Evolutionary conservation across 495 filamentous ascomycete genomes (phyloP).

Genomic region (Aspergillus kassunensis): DNA sequence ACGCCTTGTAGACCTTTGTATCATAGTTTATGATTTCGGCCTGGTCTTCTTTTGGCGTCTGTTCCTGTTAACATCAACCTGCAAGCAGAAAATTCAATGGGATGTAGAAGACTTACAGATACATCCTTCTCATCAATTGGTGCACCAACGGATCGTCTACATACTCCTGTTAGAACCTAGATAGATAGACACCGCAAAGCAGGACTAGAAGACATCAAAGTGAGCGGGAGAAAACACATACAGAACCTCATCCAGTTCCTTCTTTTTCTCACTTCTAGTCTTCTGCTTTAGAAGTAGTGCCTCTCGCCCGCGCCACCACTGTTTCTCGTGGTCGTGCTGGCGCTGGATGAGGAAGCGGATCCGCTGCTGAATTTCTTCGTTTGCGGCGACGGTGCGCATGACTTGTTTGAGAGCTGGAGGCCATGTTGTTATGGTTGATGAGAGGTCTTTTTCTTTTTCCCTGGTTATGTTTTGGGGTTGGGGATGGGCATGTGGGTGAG

Average conservation of each 20-base stretch:
- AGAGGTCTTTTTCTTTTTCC: slow-evolving; percentile 6
- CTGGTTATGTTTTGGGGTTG: slow-evolving; percentile 31
- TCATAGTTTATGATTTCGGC: slow-evolving; percentile 57
- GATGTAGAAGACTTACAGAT: slow-evolving; percentile 25
- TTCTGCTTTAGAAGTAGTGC: slow-evolving; percentile 49
- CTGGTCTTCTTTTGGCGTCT: slow-evolving; percentile 44
- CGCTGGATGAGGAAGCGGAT: slow-evolving; percentile 55
- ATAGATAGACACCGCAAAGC: not conserved
- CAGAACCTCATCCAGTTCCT: slow-evolving; percentile 50
- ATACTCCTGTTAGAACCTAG: not conserved
- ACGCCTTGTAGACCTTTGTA: slow-evolving; percentile 57
- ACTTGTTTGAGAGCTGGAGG: slow-evolving; percentile 57
- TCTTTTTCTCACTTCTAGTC: slow-evolving; percentile 45
- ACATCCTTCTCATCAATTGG: slow-evolving; percentile 30
- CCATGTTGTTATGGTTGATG: slow-evolving; percentile 65
- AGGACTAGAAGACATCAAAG: not conserved
- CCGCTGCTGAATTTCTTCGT: slow-evolving; percentile 38
- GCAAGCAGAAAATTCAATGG: not conserved
- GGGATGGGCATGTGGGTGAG: slow-evolving; percentile 9
- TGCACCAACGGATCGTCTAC: slow-evolving; percentile 41
- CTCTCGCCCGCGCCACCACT: slow-evolving; percentile 58
- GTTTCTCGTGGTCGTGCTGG: slow-evolving; percentile 60
- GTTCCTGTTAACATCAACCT: slow-evolving; percentile 9
- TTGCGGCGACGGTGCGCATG: slow-evolving; percentile 52
- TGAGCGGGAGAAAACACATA: slow-evolving; percentile 20